Evolutionary conservation across 2,329 filamentous ascomycete genomes (phyloP), one percentile per base, ranked within the genome.

Genomic region (Meredithiella fracta): DNA sequence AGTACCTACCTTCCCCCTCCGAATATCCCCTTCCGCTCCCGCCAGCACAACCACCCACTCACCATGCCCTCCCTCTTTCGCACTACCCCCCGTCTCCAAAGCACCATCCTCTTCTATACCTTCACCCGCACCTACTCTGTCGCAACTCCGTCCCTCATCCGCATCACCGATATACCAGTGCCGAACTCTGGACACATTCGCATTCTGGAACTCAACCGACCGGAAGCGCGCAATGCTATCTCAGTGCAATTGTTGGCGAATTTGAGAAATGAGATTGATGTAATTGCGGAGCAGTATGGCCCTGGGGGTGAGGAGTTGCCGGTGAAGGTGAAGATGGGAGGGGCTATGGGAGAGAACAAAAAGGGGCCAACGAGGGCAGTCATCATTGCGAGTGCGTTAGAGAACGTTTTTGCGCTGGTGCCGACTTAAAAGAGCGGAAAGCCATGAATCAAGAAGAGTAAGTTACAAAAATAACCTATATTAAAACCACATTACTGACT

Each of bases 391-490:
- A 94, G 86, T 64, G 86, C 87, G 42, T 77, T 87, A n/a, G 87
- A 96, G 62, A 75, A 79, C 23, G 82, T 63, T 98, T 98, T 68
- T 98, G 92, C 68, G 88, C 92, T 0, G 92, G 92, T 38, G 92
- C 92, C 3, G 92, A 98, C 66, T 70, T 98, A 64, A 97, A 96
- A 67, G 91, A 96, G 73, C 74, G 91, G 26, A 77, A 78, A 58
- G 78, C 75, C 3, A 92, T 96, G 69, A 83, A 79, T 1, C 76
- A 75, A 59, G 78, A 88, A 63, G 85, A 96, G 89, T 94, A 68
- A 60, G 79, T 69, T 53, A n/a, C n/a, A n/a, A n/a, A n/a, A n/a
- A n/a, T n/a, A n/a, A n/a, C n/a, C n/a, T n/a, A n/a, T n/a, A n/a
- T n/a, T n/a, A n/a, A n/a, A 9, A 15, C 22, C 15, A 17, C 11